Conservation (phyloP, 2,329 filamentous ascomycete species). For the Aspergillus glaucus region DNA sequence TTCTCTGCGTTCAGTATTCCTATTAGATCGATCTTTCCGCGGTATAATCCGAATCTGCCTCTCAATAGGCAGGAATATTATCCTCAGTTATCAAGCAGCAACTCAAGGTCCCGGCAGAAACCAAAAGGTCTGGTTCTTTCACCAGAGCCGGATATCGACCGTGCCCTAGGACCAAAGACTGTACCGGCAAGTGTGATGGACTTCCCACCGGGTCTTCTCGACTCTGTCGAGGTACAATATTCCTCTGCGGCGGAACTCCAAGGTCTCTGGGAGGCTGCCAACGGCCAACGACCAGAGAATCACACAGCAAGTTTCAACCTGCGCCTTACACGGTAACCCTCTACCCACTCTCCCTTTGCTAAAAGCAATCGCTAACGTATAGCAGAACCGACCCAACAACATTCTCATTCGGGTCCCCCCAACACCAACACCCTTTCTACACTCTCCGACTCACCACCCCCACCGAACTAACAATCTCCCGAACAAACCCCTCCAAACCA, state of each 20-base stretch:
- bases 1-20: conserved; percentile 28
- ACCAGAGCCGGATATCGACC: conserved; percentile 29
- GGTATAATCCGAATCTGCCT: conserved; percentile 34
- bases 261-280: conserved; percentile 41
- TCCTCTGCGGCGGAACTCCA: conserved; percentile 35
- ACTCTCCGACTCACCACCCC: conserved; percentile 38
- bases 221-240: conserved; percentile 29
- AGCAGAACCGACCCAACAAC: conserved; percentile 34
- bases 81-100: conserved; percentile 17
- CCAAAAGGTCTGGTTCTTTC: conserved; percentile 25
- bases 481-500: conserved; percentile 36
- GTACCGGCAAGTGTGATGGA: conserved; percentile 39
- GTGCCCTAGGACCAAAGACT: conserved; percentile 33
- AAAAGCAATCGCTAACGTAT: conserved; percentile 10
- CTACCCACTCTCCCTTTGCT: not conserved
- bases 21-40: conserved; percentile 43
- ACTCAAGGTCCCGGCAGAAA: conserved; percentile 13
- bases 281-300: conserved; percentile 34
- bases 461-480: conserved; percentile 37
- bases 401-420: conserved; percentile 38
- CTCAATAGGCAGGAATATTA: conserved; percentile 33
- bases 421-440: conserved; percentile 35
- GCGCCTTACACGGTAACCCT: conserved; percentile 36
- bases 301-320: conserved; percentile 33
- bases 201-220: conserved; percentile 32